Percentiles rank a stretch among this genome's conserved stretches.
These are phyloP conservation scores for Solanum infundibuliforme DNA, from an alignment of 257 asterid species.

Conservation along the genomic window DNA sequence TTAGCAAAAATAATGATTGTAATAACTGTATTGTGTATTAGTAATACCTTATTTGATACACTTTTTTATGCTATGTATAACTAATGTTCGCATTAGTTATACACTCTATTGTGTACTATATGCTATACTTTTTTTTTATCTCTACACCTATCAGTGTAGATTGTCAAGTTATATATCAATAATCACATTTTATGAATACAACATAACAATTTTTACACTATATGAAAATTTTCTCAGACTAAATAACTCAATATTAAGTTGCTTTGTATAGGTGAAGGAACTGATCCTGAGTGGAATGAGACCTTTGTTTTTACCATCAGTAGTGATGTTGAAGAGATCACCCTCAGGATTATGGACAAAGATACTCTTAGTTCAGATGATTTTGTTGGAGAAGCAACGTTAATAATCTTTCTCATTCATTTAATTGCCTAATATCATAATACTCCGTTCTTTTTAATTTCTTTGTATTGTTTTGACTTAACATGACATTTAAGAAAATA, in stretches of 20 bases:
- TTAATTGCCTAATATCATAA: neutral
- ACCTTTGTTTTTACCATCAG: constrained; percentile 59
- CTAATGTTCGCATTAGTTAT: too few relatives aligned
- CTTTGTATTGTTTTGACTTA: neutral
- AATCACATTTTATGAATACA: neutral
- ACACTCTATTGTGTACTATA: too few relatives aligned
- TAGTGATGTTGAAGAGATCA: constrained; percentile 32
- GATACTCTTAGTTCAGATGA: constrained; percentile 53
- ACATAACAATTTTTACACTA: neutral
- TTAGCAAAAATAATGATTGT: neutral
- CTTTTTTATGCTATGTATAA: too few relatives aligned
- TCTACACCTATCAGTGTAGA: neutral
- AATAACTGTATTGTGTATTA: neutral
- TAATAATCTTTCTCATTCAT: constrained; percentile 12
- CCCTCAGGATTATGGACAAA: constrained; percentile 58
- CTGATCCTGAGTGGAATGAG: constrained; percentile 77
- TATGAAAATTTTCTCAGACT: neutral
- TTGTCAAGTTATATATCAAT: neutral
- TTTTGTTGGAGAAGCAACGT: constrained; percentile 70
- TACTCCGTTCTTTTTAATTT: neutral
- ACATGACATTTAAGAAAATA: neutral
- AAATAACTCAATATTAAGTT: neutral
- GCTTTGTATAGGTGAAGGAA: constrained; percentile 37
- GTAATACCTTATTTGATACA: neutral
- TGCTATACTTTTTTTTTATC: neutral